Evolutionary conservation across 495 filamentous ascomycete species (phyloP).

Genomic region (Podospora anserina): DNA sequence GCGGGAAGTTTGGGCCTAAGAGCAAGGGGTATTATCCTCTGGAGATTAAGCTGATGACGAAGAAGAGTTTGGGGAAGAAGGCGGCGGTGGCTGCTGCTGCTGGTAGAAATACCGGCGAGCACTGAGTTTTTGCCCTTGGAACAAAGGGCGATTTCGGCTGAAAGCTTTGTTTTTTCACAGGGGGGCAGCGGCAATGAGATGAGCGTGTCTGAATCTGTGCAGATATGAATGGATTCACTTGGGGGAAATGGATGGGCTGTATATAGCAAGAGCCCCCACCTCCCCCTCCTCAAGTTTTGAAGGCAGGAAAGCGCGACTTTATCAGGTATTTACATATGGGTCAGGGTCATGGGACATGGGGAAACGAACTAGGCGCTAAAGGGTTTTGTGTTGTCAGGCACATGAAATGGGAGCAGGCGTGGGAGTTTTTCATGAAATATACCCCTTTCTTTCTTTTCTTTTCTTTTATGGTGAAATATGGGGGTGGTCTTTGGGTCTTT

Average conservation of each 20-base stretch:
- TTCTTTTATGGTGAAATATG: neutral
- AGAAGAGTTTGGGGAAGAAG: slow-evolving; percentile 41
- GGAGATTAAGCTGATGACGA: slow-evolving; percentile 59
- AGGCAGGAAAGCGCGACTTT: no score
- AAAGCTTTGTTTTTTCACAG: neutral
- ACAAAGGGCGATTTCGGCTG: neutral
- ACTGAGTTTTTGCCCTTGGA: neutral
- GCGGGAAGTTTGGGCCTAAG: slow-evolving; percentile 33
- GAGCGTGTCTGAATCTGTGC: no score
- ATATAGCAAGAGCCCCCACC: neutral
- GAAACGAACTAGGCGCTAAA: neutral
- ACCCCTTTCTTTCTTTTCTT: neutral
- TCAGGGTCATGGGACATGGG: neutral
- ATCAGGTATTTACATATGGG: neutral
- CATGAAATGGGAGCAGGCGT: neutral
- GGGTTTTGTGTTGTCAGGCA: neutral
- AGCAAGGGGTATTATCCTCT: slow-evolving; percentile 53
- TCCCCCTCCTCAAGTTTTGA: neutral
- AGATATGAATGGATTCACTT: no score
- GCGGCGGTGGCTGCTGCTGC: neutral
- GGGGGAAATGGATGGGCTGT: neutral
- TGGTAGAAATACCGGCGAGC: neutral
- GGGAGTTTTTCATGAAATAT: slow-evolving; percentile 3
- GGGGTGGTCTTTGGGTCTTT: no score
- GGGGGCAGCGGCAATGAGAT: no score